Percentiles rank a stretch among this genome's conserved stretches.
Evolutionary conservation across 2,329 filamentous ascomycete species (phyloP).

Genomic region (Penicillium glabrum): DNA sequence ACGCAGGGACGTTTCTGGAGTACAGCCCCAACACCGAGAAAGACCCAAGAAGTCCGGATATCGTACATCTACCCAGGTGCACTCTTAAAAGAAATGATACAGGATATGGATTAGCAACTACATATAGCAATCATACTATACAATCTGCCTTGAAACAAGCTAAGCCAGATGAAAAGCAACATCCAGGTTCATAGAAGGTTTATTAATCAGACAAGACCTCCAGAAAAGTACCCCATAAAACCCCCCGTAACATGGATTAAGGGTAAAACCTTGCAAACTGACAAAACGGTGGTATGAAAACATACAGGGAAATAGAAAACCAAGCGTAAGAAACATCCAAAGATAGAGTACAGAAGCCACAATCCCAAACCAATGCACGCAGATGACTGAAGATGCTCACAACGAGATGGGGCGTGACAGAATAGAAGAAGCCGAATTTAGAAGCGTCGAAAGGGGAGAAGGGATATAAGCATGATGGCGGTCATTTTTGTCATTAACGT

Average conservation of each 20-base stretch:
- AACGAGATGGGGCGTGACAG: conserved; percentile 8
- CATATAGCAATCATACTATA: background rate
- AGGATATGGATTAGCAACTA: background rate
- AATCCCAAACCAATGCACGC: conserved; percentile 12
- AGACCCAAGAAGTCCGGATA: too few relatives aligned
- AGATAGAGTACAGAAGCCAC: conserved; percentile 8
- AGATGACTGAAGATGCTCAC: conserved; percentile 18
- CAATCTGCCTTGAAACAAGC: background rate
- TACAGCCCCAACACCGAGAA: too few relatives aligned
- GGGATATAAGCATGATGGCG: conserved; percentile 16
- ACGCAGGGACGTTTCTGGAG: too few relatives aligned
- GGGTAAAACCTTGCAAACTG: conserved; percentile 6
- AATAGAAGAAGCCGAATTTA: conserved; percentile 13
- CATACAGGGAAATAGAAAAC: conserved; percentile 9
- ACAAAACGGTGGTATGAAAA: conserved; percentile 15
- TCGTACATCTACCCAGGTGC: background rate
- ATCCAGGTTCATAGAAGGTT: background rate
- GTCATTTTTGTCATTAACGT: conserved; percentile 36
- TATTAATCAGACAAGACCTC: background rate
- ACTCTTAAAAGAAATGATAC: background rate
- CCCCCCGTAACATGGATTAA: background rate
- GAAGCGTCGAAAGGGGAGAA: conserved; percentile 11
- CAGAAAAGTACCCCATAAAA: background rate
- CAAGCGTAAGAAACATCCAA: conserved; percentile 1
- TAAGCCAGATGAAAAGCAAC: background rate